Evolutionary conservation across 2,329 filamentous ascomycete genomes (phyloP).

Genomic region (Metarhizium album): DNA sequence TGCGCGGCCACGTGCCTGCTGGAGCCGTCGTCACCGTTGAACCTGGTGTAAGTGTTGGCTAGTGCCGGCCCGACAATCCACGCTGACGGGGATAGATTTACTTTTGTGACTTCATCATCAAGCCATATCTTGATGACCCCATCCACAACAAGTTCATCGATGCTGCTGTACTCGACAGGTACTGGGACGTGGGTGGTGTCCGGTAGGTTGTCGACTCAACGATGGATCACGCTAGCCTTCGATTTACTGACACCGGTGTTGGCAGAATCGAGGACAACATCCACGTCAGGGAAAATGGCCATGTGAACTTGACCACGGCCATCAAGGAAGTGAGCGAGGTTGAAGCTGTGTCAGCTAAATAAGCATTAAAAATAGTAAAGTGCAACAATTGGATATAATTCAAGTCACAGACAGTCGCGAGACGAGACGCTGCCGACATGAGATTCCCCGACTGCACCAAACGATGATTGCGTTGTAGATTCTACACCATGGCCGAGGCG

Average conservation of each 20-base stretch:
- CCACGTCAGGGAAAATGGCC: conserved; percentile 56
- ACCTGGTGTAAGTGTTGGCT: conserved; percentile 57
- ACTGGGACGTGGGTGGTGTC: conserved; percentile 74
- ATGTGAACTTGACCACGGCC: conserved; percentile 62
- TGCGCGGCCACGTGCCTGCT: conserved; percentile 63
- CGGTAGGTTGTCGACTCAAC: conserved; percentile 31
- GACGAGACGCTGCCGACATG: not conserved
- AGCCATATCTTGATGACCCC: conserved; percentile 64
- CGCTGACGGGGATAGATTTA: conserved; percentile 50
- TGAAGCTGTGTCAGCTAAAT: conserved; percentile 29
- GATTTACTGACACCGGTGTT: conserved; percentile 1
- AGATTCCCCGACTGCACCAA: not conserved
- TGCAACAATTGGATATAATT: not conserved
- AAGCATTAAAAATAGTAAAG: not conserved
- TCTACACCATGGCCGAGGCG: not conserved
- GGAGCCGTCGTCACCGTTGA: conserved; percentile 89
- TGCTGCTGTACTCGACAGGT: conserved; percentile 57
- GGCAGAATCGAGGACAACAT: conserved; percentile 57
- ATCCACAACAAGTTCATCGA: conserved; percentile 70
- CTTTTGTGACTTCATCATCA: conserved; percentile 83
- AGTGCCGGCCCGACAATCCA: too few species aligned
- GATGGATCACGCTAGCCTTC: not conserved
- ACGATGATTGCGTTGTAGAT: not conserved
- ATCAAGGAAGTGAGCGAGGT: conserved; percentile 56
- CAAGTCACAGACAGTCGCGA: not conserved